Evolutionary conservation across 805 yeast species (phyloP).

Genomic region (Spathaspora hagerdaliae): DNA sequence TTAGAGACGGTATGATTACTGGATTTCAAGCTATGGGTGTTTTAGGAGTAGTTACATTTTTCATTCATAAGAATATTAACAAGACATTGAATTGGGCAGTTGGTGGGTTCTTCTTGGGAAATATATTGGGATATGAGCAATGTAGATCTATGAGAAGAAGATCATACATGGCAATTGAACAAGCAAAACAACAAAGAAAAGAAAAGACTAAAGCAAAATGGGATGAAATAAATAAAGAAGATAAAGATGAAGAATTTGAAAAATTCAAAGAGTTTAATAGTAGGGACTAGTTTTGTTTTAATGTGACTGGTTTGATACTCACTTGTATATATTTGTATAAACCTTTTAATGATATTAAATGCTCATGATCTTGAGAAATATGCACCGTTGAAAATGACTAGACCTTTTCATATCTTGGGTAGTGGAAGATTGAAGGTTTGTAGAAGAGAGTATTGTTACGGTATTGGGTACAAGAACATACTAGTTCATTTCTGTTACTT

Average conservation of each 20-base stretch:
- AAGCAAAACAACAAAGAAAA: slow-evolving; percentile 53
- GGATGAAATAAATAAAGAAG: slow-evolving; percentile 14
- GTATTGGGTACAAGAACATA: too few species aligned
- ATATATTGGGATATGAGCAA: slow-evolving; percentile 88
- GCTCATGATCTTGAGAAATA: too few species aligned
- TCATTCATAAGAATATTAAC: slow-evolving; percentile 58
- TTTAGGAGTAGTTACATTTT: slow-evolving; percentile 60
- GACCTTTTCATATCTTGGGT: too few species aligned
- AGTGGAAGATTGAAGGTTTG: too few species aligned
- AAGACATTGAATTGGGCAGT: slow-evolving; percentile 79
- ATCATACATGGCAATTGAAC: slow-evolving; percentile 60
- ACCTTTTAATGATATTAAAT: too few species aligned
- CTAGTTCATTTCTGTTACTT: too few species aligned
- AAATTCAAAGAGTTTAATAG: slow-evolving; percentile 23
- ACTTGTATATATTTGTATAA: too few species aligned
- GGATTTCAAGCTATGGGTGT: slow-evolving; percentile 74
- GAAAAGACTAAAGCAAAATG: slow-evolving; percentile 31
- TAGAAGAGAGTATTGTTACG: too few species aligned
- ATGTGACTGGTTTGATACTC: too few species aligned
- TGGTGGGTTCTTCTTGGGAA: slow-evolving; percentile 75
- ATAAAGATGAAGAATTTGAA: slow-evolving; percentile 20
- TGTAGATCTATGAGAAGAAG: slow-evolving; percentile 70
- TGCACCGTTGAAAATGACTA: too few species aligned
- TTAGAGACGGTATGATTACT: slow-evolving; percentile 72
- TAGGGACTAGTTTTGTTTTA: background rate